Evolutionary conservation across 805 yeast genomes (phyloP).

Genomic region (Yamadazyma paraphyllophila): DNA sequence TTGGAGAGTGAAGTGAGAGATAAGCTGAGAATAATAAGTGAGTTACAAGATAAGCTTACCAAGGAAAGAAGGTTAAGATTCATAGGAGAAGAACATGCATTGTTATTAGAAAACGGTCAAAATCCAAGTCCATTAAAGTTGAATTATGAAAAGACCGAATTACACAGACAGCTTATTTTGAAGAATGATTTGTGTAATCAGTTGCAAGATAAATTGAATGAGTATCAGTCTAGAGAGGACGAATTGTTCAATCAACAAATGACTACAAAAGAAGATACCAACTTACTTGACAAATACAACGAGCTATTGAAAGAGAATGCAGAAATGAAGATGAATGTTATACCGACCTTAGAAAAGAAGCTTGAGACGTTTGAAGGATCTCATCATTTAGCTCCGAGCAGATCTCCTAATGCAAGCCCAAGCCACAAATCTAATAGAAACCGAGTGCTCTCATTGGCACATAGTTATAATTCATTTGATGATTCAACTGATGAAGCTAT

Average conservation of each 20-base stretch:
- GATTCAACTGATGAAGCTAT: slow-evolving; percentile 7
- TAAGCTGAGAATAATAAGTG: slow-evolving; percentile 37
- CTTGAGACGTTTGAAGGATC: background rate
- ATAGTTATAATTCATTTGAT: slow-evolving; percentile 2
- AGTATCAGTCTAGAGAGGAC: slow-evolving; percentile 22
- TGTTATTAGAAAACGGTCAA: slow-evolving; percentile 52
- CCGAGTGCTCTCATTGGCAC: slow-evolving; percentile 7
- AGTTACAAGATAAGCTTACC: slow-evolving; percentile 54
- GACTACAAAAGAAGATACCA: slow-evolving; percentile 21
- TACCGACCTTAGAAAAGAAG: slow-evolving; percentile 47
- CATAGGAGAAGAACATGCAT: slow-evolving; percentile 68
- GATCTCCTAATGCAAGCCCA: slow-evolving; percentile 1
- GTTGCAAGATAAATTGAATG: slow-evolving; percentile 45
- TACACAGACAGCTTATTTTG: slow-evolving; percentile 45
- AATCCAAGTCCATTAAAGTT: slow-evolving; percentile 55
- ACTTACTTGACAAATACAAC: slow-evolving; percentile 38
- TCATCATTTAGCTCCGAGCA: background rate
- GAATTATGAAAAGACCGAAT: slow-evolving; percentile 53
- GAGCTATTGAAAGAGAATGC: slow-evolving; percentile 40
- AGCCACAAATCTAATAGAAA: background rate
- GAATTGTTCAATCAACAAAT: slow-evolving; percentile 1
- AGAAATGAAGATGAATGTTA: slow-evolving; percentile 38
- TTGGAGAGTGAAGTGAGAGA: slow-evolving; percentile 50
- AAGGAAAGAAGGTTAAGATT: slow-evolving; percentile 65
- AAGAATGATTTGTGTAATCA: slow-evolving; percentile 50